phyloP scores from a whole-genome alignment of 2,329 filamentous ascomycete genomes.

The Alternaria rosae region DNA sequence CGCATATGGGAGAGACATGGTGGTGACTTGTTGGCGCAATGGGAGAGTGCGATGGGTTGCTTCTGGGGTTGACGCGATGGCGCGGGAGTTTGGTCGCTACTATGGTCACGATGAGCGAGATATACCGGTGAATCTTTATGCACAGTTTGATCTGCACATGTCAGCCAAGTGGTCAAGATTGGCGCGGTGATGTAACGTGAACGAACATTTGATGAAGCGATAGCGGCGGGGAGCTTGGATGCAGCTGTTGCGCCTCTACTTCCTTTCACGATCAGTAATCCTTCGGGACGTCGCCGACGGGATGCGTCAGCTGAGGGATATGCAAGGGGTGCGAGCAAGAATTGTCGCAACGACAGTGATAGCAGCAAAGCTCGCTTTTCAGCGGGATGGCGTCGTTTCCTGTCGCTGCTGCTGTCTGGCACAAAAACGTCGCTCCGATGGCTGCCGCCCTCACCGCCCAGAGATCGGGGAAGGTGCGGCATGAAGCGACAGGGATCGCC shows the following conservation, averaged over 20 bases:
- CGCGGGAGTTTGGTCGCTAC: background rate
- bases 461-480: constrained; percentile 19
- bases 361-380: constrained; percentile 4
- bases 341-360: background rate
- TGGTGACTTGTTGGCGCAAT: constrained; percentile 7
- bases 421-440: constrained; percentile 16
- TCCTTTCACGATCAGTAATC: constrained; percentile 1
- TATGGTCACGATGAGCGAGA: constrained; percentile 2
- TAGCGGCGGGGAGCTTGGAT: background rate
- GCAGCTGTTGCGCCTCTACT: constrained; percentile 7
- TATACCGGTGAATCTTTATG: background rate
- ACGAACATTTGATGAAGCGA: constrained; percentile 5
- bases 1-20: constrained; percentile 54
- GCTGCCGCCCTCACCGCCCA: constrained; percentile 27
- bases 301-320: background rate
- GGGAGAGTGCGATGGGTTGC: background rate
- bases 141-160: constrained; percentile 2
- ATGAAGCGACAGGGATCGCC: constrained; percentile 13
- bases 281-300: background rate
- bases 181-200: constrained; percentile 3
- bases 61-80: background rate
- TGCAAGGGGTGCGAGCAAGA: background rate
- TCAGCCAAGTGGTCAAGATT: constrained; percentile 3
- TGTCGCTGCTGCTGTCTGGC: constrained; percentile 10
- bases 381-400: constrained; percentile 22